phyloP scores from a whole-genome alignment of 345 rosid genomes.

The Dimocarpus longan region DNA sequence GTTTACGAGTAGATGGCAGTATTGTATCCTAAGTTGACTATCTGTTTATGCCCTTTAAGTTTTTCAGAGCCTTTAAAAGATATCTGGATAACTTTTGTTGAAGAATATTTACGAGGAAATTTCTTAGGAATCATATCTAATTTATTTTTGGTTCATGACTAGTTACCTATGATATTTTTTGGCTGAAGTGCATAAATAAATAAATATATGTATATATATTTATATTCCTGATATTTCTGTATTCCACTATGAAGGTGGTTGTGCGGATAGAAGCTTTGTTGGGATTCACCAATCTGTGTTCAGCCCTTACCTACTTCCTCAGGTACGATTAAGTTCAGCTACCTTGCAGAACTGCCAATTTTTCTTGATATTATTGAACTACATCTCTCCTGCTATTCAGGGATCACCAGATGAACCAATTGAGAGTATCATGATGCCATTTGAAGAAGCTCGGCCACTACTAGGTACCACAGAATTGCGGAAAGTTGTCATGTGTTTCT shows the following conservation, averaged over 20 bases:
- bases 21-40: neutral
- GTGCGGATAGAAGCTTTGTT: conserved; percentile 58
- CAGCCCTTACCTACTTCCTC: conserved; percentile 57
- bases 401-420: conserved; percentile 56
- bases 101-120: neutral
- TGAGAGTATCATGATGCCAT: conserved; percentile 58
- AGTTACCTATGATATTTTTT: neutral
- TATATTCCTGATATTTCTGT: neutral
- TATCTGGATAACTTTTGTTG: neutral
- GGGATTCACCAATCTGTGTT: conserved; percentile 59
- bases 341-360: neutral
- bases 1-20: neutral
- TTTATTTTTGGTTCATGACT: neutral
- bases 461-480: conserved; percentile 46
- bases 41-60: conserved; percentile 7
- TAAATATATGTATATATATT: too few species aligned
- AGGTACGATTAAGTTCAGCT: conserved; percentile 39
- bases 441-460: conserved; percentile 62
- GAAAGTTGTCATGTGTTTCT: conserved; percentile 65
- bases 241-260: conserved; percentile 50
- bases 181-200: neutral
- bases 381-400: conserved; percentile 33
- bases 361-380: neutral
- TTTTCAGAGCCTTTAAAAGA: neutral
- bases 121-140: neutral